Base-by-base conservation (phyloP, 306 rosid species). In the Datisca glomerata region DNA sequence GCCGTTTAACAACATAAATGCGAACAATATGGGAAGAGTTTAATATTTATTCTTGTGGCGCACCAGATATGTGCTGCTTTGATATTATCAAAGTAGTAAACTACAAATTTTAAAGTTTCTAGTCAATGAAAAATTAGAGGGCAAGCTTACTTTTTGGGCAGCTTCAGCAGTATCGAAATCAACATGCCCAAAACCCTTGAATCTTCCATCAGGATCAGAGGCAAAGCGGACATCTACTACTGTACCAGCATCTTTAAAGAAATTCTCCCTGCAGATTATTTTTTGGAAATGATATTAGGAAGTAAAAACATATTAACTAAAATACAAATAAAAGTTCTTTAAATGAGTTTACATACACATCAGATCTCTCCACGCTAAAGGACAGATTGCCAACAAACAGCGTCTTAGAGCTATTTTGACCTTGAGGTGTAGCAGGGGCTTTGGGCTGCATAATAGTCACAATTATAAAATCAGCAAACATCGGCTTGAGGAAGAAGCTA, bases 161-260 rank as follows among this genome's bases (percentile, higher is more conserved):
- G 29, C 75, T 56, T 70, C 93, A 0, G 47, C 52, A 1, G 84
- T 63, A 21, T 67, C 86, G 64, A 84, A 89, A 42, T 89, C 95
- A 20, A 89, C 78, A 52, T 89, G 96, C 0, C 86, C 98, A 70
- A 41, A 89, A 3, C 96, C 98, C 74, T 37, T 89, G 25, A 78
- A 74, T 24, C 33, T 48, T 10, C 93, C 95, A 2, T 52, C 74
- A 0, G 28, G 44, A 50, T 73, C 74, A 0, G 28, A 3, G 2
- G 94, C 21, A 0, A 91, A 45, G 39, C 98, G 94, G 1, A 91
- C 78, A 21, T 75, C 96, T 27, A 68, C 77, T 34, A 85, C 60
- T 36, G 72, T 78, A 3, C 86, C 98, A 43, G 49, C 59, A 42
- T 59, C 76, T 54, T 84, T 54, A 36, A 91, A 91, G 71, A 91